Conservation (phyloP, 257 asterid species). For the Petunia axillaris region DNA sequence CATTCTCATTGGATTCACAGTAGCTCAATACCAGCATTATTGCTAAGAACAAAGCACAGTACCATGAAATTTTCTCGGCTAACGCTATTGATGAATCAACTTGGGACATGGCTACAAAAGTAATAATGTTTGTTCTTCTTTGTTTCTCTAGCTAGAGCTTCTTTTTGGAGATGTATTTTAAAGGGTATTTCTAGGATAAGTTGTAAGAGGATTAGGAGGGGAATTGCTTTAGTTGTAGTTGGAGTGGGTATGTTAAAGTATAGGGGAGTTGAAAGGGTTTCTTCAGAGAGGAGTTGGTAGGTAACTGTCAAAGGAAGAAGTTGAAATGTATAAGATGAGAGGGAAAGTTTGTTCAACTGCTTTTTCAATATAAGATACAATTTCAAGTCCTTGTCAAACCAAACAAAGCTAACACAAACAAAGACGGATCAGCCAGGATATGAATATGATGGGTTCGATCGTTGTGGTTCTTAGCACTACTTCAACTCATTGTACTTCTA, state of each 20-base stretch:
- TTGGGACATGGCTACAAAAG: constrained; percentile 39
- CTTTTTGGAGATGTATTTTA: constrained; percentile 9
- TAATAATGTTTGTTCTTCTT: constrained; percentile 23
- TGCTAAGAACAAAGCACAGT: constrained; percentile 41
- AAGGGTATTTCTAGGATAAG: constrained; percentile 25
- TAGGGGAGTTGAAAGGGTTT: constrained; percentile 36
- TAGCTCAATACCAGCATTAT: constrained; percentile 46
- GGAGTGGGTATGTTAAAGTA: constrained; percentile 44
- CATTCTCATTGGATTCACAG: constrained; percentile 44
- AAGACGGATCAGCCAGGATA: no score
- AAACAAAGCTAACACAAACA: background rate
- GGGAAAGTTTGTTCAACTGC: constrained; percentile 56
- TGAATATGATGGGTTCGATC: background rate
- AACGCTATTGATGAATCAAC: constrained; percentile 35
- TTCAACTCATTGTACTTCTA: no score
- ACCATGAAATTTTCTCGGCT: constrained; percentile 48
- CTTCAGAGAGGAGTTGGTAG: constrained; percentile 33
- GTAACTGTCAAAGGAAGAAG: constrained; percentile 33
- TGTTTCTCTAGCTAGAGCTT: no score
- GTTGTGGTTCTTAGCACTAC: no score
- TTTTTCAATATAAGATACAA: constrained; percentile 38
- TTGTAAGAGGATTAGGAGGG: constrained; percentile 31
- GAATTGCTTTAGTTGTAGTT: constrained; percentile 38
- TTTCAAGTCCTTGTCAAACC: background rate
- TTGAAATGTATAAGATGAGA: constrained; percentile 25